Evolutionary conservation across 106 monocot genomes (phyloP).

Genomic region (Platanthera guangdongensis): DNA sequence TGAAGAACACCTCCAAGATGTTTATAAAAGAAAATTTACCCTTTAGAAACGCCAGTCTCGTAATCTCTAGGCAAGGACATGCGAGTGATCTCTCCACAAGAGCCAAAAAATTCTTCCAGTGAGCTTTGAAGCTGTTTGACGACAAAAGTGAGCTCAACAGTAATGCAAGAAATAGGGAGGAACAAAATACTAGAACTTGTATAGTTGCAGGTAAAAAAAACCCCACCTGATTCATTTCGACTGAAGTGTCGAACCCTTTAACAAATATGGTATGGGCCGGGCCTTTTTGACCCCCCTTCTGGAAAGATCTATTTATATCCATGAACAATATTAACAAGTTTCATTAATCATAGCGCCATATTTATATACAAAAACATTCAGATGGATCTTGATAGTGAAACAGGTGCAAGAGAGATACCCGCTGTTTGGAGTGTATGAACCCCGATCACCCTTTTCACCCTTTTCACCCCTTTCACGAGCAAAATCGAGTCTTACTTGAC

Average conservation of each 20-base stretch:
- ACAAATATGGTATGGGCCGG: constrained; percentile 55
- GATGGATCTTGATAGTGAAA: no score
- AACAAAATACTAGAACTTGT: not conserved
- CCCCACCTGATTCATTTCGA: constrained; percentile 57
- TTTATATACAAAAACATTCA: no score
- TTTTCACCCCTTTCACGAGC: constrained; percentile 51
- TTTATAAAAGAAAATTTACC: constrained; percentile 32
- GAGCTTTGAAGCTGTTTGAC: constrained; percentile 42
- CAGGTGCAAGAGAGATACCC: constrained; percentile 26
- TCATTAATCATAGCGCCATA: no score
- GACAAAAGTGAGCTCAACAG: not conserved
- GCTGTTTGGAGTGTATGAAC: constrained; percentile 44
- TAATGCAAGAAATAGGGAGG: not conserved
- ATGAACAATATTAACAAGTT: constrained; percentile 10
- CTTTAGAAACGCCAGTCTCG: constrained; percentile 68
- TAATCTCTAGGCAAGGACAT: constrained; percentile 70
- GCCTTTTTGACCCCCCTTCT: constrained; percentile 40
- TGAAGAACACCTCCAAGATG: not conserved
- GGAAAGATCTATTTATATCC: constrained; percentile 46
- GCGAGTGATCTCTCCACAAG: constrained; percentile 72
- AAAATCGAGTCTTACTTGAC: constrained; percentile 57
- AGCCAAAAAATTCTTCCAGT: constrained; percentile 59
- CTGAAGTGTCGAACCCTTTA: constrained; percentile 68
- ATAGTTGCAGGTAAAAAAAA: not conserved
- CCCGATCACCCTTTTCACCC: not conserved